These are phyloP conservation scores for Tricholoma sp. DNA, from an alignment of 768 basidiomycete species.

Conservation along the genomic window DNA sequence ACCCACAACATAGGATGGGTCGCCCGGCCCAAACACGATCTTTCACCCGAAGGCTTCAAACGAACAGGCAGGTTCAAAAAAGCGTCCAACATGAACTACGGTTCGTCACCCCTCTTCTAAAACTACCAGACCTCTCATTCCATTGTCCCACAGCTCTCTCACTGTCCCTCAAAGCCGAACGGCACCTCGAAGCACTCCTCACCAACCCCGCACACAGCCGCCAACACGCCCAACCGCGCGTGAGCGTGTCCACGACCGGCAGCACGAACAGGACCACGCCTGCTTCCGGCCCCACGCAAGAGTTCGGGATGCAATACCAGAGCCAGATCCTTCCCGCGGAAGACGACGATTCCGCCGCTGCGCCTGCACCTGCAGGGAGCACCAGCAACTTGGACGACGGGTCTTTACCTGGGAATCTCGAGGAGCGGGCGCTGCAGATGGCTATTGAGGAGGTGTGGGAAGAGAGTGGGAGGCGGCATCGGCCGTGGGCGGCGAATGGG, in stretches of 20 bases:
- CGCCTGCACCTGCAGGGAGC: background rate
- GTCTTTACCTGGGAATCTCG: slow-evolving; percentile 40
- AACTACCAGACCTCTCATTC: background rate
- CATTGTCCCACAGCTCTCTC: slow-evolving; percentile 38
- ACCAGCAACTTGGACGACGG: slow-evolving; percentile 13
- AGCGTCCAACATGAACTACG: slow-evolving; percentile 90
- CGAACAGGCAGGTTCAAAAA: slow-evolving; percentile 90
- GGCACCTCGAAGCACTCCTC: slow-evolving; percentile 42
- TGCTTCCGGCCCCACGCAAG: background rate
- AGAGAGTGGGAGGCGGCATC: slow-evolving; percentile 45
- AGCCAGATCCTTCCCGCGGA: slow-evolving; percentile 14
- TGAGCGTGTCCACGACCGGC: background rate
- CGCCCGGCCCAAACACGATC: slow-evolving; percentile 66
- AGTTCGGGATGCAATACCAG: slow-evolving; percentile 2
- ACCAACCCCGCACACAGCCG: background rate
- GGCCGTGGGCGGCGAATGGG: slow-evolving; percentile 75
- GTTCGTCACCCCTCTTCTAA: slow-evolving; percentile 13
- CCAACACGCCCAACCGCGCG: slow-evolving; percentile 9
- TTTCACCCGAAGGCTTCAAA: slow-evolving; percentile 49
- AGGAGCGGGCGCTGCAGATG: slow-evolving; percentile 65
- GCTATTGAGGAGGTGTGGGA: slow-evolving; percentile 70
- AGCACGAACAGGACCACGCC: background rate
- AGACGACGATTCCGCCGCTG: background rate
- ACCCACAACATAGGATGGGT: slow-evolving; percentile 75
- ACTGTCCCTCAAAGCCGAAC: slow-evolving; percentile 57